Base-by-base conservation (phyloP, 139 green algal genomes). In the Desmodesmus armatus region DNA sequence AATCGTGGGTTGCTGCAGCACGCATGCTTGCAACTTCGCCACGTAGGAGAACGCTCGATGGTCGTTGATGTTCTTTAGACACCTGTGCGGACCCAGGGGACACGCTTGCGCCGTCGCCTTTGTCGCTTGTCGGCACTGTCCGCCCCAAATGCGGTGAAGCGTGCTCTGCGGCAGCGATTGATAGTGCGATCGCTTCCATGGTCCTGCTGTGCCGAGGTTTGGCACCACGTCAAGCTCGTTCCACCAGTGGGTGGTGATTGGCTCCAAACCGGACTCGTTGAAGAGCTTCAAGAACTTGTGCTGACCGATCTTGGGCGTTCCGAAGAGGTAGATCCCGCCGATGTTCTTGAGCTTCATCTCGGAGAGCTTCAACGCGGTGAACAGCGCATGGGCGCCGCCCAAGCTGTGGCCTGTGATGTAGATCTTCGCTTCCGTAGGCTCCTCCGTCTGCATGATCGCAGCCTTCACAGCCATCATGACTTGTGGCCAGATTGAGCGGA, bases 391-490 rank as follows among this genome's bases (percentile, higher is more conserved):
- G 3, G 79, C 79, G 3, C 27, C 63, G 31, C 79, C 79, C 63
- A 85, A 67, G 63, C 62, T 77, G 79, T 85, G 79, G 15, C 79
- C 79, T 21, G 79, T 53, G 21, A 85, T 29, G n/a, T 53, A 85
- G 2, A 85, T 23, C 17, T 40, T 55, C 5, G 79, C 79, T 0
- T 19, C 15, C 29, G 13, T 15, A 19, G 79, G 79, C 23, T 78
- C 49, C 35, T 67, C 23, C 2, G 63, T 77, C 11, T 69, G 21
- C 9, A 29, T 55, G 29, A 55, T 51, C 3, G 79, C 79, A 5
- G 35, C 41, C 19, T 31, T 31, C 2, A 85, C 21, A 0, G 62
- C 79, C 33, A 37, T 5, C 31, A 43, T 13, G 6, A 85, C 79
- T 39, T 40, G 29, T 11, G 79, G 63, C 62, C 65, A 85, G 5